Percentiles rank a stretch among this genome's conserved stretches.
Conservation (phyloP, 495 filamentous ascomycete genomes). For the Hypoxylon trugodes region DNA sequence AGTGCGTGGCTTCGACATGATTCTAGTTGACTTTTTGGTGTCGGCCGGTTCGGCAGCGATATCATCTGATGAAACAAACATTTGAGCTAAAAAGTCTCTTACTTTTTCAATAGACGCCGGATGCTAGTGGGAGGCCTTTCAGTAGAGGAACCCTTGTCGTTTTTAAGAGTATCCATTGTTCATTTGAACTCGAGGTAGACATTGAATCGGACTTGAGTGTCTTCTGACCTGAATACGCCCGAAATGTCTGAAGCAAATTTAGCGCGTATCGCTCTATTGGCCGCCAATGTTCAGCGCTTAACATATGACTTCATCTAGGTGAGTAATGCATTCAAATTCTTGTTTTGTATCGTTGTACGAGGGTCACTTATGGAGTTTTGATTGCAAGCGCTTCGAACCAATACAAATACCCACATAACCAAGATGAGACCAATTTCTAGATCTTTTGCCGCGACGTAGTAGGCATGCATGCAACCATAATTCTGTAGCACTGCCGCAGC, state of each 20-base stretch:
- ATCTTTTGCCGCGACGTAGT: background rate
- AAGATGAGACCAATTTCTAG: background rate
- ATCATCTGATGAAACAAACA: background rate
- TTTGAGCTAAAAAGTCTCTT: background rate
- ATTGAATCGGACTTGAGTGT: slow-evolving; percentile 4
- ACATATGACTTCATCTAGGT: background rate
- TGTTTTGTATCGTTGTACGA: slow-evolving; percentile 5
- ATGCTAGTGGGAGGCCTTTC: slow-evolving; percentile 17
- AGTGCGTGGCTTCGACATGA: slow-evolving; percentile 14
- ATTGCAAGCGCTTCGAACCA: background rate
- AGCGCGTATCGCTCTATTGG: slow-evolving; percentile 30
- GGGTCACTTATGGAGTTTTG: background rate
- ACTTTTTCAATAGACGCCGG: background rate
- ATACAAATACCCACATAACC: background rate
- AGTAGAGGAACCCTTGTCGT: slow-evolving; percentile 10
- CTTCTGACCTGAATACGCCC: too few species aligned
- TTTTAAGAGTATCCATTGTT: slow-evolving; percentile 12
- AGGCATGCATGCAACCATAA: background rate
- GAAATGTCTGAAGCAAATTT: slow-evolving; percentile 17
- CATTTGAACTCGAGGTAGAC: slow-evolving; percentile 32
- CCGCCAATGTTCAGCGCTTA: slow-evolving; percentile 23
- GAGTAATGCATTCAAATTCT: slow-evolving; percentile 1
- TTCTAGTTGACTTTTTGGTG: background rate
- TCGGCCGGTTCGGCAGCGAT: background rate
- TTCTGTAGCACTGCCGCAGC: background rate